Evolutionary conservation across 768 basidiomycete genomes (phyloP).

Genomic region (Stropharia rugosoannulata): DNA sequence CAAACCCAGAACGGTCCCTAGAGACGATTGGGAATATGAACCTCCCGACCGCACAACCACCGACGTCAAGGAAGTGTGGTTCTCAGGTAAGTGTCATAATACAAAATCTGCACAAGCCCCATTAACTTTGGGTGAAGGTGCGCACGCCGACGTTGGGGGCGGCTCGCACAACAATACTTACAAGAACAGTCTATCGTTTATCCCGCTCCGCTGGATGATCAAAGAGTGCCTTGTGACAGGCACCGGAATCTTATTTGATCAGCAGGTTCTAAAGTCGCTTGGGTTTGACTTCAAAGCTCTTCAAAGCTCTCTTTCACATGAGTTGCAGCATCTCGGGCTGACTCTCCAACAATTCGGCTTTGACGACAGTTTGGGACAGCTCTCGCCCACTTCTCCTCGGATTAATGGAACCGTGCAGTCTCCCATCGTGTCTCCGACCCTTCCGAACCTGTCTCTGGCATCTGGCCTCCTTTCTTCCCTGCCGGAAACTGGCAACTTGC

Average conservation of each 20-base stretch:
- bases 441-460: too few relatives aligned
- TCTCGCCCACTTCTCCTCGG: too few relatives aligned
- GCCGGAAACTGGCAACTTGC: too few relatives aligned
- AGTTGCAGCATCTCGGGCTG: background rate
- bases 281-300: constrained; percentile 19
- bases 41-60: constrained; percentile 5
- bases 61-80: constrained; percentile 14
- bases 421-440: too few relatives aligned
- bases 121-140: background rate
- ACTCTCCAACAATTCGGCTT: background rate
- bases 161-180: constrained; percentile 21
- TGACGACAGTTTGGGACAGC: too few relatives aligned
- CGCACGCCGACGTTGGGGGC: constrained; percentile 13
- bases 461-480: too few relatives aligned
- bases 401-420: too few relatives aligned
- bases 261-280: constrained; percentile 14
- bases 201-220: constrained; percentile 30
- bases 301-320: background rate
- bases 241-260: constrained; percentile 21
- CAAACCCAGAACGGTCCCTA: background rate
- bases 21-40: constrained; percentile 6
- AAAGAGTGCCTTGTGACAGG: constrained; percentile 21
- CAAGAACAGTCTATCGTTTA: constrained; percentile 21
- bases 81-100: constrained; percentile 3
- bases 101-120: too few relatives aligned